Evolutionary conservation across 2,329 filamentous ascomycete species (phyloP), one percentile per base, ranked within the genome.

Genomic region (Coccinonectria pachysandricola): DNA sequence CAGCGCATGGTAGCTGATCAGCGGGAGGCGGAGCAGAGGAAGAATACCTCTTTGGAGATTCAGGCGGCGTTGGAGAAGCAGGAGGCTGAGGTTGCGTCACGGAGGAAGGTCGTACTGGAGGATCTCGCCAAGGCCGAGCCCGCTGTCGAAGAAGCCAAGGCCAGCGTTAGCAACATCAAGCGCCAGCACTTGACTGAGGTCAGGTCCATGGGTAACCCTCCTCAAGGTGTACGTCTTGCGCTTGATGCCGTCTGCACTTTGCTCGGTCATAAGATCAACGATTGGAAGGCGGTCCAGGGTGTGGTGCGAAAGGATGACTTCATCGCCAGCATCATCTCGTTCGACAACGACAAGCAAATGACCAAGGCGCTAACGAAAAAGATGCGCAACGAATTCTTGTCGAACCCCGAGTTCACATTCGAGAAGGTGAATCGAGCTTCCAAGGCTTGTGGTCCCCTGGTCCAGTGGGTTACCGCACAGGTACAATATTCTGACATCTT

Each of bases 101-200:
- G 91, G 39, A 80, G 74, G 53, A 78, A 88, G 54, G 76, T 93
- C 30, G 92, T 96, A 18, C 59, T 93, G 43, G 70, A 75, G 42
- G 91, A 98, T 60, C 65, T 98, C 32, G 88, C 85, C 15, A 79
- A 75, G 50, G 91, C 91, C 9, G 88, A 96, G 52, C 91, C 91
- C 7, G 91, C 91, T 24, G 91, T 98, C 28, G 62, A 82, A 36
- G 86, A 93, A 56, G 91, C 91, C 24, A 84, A 91, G 62, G 84
- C 86, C 53, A 95, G 87, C 59, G 92, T 98, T 56, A 91, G 83
- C 63, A 95, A 92, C 64, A 98, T 98, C 64, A 98, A 96, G 65
- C 77, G 82, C 50, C 86, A 94, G 53, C 91, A 98, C 56, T 68
- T 98, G 39, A 95, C 87, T 8, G 91, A 98, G 75, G 88, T 98